Conservation (phyloP, 805 yeast species). For the Brettanomyces bruxellensis region DNA sequence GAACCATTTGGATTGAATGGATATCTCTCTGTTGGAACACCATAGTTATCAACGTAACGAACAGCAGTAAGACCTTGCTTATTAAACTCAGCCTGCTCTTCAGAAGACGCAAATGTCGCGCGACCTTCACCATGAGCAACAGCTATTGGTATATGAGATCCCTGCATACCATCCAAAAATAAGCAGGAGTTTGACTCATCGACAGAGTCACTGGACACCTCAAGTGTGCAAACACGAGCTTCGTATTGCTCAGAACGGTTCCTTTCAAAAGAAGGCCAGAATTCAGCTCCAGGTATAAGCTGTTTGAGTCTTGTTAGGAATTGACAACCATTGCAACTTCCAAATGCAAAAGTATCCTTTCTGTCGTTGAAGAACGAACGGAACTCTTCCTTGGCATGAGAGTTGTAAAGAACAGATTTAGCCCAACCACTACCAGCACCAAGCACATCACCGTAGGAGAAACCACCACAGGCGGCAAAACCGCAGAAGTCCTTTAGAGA, state of each 20-base stretch:
- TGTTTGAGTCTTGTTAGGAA: conserved; percentile 80
- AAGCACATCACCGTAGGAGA: conserved; percentile 95
- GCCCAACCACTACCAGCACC: conserved; percentile 99
- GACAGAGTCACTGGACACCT: conserved; percentile 43
- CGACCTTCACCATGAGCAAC: conserved; percentile 99
- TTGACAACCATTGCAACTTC: conserved; percentile 99
- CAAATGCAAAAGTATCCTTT: conserved; percentile 89
- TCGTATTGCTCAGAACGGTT: conserved; percentile 92
- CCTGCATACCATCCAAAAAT: conserved; percentile 83
- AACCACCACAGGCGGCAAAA: conserved; percentile 97
- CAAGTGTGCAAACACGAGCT: conserved; percentile 88
- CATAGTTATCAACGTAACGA: conserved; percentile 86
- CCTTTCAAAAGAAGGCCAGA: conserved; percentile 94
- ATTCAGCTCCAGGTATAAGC: conserved; percentile 85
- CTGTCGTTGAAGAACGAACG: conserved; percentile 75
- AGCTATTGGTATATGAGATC: conserved; percentile 91
- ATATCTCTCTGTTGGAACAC: conserved; percentile 68
- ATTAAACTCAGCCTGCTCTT: conserved; percentile 39
- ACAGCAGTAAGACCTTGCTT: conserved; percentile 51
- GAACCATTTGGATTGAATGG: conserved; percentile 98
- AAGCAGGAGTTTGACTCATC: conserved; percentile 39
- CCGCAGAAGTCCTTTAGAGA: conserved; percentile 78
- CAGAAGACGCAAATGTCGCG: conserved; percentile 53
- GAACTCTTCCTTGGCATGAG: conserved; percentile 67
- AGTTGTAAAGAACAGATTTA: conserved; percentile 83